Percentiles rank a stretch among this genome's conserved stretches.
Evolutionary conservation across 495 filamentous ascomycete species (phyloP).

Genomic region (Neurospora sp.): DNA sequence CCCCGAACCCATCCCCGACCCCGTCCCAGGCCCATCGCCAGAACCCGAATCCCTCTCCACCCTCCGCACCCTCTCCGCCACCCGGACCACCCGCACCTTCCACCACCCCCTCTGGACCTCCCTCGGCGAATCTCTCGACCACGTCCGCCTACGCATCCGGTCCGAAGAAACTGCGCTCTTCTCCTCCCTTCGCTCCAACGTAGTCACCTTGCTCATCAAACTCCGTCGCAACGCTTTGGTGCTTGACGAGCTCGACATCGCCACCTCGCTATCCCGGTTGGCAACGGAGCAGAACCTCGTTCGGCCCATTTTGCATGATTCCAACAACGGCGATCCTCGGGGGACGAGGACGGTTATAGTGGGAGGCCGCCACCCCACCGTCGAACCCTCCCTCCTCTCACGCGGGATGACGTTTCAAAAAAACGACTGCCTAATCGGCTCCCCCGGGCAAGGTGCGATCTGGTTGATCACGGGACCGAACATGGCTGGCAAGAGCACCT

Average conservation of each 20-base stretch:
- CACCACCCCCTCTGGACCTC: conserved; percentile 75
- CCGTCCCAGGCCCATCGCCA: not conserved
- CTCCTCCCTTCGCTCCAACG: conserved; percentile 55
- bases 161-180: conserved; percentile 73
- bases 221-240: conserved; percentile 81
- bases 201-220: conserved; percentile 67
- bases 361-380: conserved; percentile 80
- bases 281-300: conserved; percentile 63
- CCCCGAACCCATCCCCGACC: no score
- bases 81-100: conserved; percentile 76
- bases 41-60: conserved; percentile 22
- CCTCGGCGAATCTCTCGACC: conserved; percentile 66
- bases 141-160: conserved; percentile 61
- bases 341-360: conserved; percentile 40
- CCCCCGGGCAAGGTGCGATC: conserved; percentile 46
- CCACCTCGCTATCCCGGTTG: conserved; percentile 69
- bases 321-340: not conserved
- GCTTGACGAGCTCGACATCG: conserved; percentile 85
- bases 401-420: conserved; percentile 74
- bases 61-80: conserved; percentile 59
- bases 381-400: conserved; percentile 68
- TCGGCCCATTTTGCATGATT: conserved; percentile 58
- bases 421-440: conserved; percentile 76
- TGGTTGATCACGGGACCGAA: conserved; percentile 97
- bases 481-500: conserved; percentile 97